Evolutionary conservation across 2,329 filamentous ascomycete species (phyloP).

Genomic region (Thielaviopsis populi): DNA sequence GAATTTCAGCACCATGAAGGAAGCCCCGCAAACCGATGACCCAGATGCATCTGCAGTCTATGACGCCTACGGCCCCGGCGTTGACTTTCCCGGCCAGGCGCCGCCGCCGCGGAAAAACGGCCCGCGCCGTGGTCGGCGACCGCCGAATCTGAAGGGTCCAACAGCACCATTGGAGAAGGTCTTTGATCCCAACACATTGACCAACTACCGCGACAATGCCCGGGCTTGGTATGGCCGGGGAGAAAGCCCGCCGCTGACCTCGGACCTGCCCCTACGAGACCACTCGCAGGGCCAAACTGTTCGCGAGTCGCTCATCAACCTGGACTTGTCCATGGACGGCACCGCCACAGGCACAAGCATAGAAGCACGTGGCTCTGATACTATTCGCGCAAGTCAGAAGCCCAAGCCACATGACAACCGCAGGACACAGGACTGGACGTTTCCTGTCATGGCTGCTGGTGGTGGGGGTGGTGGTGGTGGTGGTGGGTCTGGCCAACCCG

Average conservation of each 20-base stretch:
- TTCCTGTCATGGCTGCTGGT: slow-evolving; percentile 19
- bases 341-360: slow-evolving; percentile 1
- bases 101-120: slow-evolving; percentile 17
- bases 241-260: slow-evolving; percentile 22
- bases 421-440: slow-evolving; percentile 37
- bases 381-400: slow-evolving; percentile 9
- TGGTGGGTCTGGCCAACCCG: slow-evolving; percentile 9
- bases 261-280: slow-evolving; percentile 31
- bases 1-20: slow-evolving; percentile 37
- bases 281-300: slow-evolving; percentile 26
- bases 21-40: slow-evolving; percentile 5
- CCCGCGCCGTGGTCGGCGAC: slow-evolving; percentile 27
- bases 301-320: slow-evolving; percentile 33
- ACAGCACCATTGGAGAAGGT: slow-evolving; percentile 32
- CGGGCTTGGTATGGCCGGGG: slow-evolving; percentile 28
- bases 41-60: slow-evolving; percentile 10
- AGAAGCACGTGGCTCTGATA: slow-evolving; percentile 7
- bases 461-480: no score
- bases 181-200: slow-evolving; percentile 34
- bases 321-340: slow-evolving; percentile 28
- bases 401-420: slow-evolving; percentile 20
- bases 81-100: slow-evolving; percentile 13
- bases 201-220: slow-evolving; percentile 33
- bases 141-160: slow-evolving; percentile 29
- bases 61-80: slow-evolving; percentile 12